phyloP scores from a whole-genome alignment of 1,284 basidiomycete species.

The Amylostereum areolatum region DNA sequence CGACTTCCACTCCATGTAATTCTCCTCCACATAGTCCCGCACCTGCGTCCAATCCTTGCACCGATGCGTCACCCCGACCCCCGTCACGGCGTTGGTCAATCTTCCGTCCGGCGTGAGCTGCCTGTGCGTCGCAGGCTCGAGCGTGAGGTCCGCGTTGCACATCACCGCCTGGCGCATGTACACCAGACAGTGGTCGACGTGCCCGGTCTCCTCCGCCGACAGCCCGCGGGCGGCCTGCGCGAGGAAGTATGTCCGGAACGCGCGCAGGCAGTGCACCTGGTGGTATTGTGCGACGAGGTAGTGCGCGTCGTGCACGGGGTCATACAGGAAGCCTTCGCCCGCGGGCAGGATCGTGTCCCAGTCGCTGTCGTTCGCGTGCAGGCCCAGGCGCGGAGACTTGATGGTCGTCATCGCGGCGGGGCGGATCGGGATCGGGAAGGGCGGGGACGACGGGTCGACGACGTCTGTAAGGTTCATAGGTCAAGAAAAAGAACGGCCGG shows the following conservation, averaged over 20 bases:
- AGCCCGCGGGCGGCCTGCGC: background rate
- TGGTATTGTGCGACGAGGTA: no score
- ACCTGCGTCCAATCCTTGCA: constrained; percentile 11
- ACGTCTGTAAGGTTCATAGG: no score
- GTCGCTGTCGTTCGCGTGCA: no score
- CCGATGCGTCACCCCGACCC: constrained; percentile 7
- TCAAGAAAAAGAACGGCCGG: no score
- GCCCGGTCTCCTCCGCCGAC: background rate
- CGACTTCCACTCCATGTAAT: constrained; percentile 1
- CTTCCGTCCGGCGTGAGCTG: background rate
- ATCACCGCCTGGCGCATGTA: constrained; percentile 18
- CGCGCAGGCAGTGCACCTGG: background rate
- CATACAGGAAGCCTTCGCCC: no score
- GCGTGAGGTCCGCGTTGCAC: constrained; percentile 15
- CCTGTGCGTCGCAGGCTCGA: no score
- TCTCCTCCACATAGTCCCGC: constrained; percentile 1
- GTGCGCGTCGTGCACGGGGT: no score
- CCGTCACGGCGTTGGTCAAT: background rate
- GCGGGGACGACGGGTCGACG: no score
- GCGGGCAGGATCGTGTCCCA: no score
- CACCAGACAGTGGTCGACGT: constrained; percentile 17
- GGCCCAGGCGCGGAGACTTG: no score
- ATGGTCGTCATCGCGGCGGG: no score
- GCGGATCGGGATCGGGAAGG: no score
- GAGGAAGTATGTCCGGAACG: background rate